Base-by-base conservation (phyloP, 208 protist species). In the Herpetomonas tarakana region DNA sequence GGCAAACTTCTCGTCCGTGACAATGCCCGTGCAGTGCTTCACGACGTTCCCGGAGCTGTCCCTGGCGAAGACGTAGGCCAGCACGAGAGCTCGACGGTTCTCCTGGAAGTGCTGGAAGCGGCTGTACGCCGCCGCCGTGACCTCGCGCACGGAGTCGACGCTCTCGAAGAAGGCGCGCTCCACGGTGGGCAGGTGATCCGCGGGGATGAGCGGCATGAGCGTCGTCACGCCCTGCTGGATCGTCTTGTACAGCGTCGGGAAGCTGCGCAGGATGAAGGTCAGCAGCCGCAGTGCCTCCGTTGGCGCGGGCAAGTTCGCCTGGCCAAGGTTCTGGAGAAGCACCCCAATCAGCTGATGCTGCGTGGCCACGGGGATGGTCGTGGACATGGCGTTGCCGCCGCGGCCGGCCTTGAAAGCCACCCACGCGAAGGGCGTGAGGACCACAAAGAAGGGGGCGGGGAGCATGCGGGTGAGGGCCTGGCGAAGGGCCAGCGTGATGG, bases 321-420 rank as follows among this genome's bases (percentile, higher is more conserved):
- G 81, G 26, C 86, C 90, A 38, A 91, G 28, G 69, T 88, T 96
- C 57, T 93, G 82, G 45, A 91, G 72, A 22, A 96, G 66, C 55
- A 96, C 58, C 53, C 86, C 78, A 45, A 96, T 71, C 31, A 93
- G 56, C 71, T 96, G 90, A 53, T 96, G 90, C 75, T 93, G 90
- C 46, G 90, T 93, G 24, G 90, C 73, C 35, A 96, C 67, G 27
- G 83, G 81, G 63, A 96, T 96, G 2, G 89, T 92, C 24, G 86
- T 93, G 28, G 78, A 76, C 19, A 82, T 35, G 25, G 83, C 85
- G 65, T 89, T 86, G 57, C 68, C 55, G 29, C 84, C 90, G 46
- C 83, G 73, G 26, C 86, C 83, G 19, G 81, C 78, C 71, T 89
- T 92, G 73, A 96, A 96, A 31, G 86, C 86, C 18, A 91, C 83